A percentile compares a stretch with the other conserved stretches of the same genome.
phyloP scores from a whole-genome alignment of 148 eudicot species.

The Rhododendron henanense region DNA sequence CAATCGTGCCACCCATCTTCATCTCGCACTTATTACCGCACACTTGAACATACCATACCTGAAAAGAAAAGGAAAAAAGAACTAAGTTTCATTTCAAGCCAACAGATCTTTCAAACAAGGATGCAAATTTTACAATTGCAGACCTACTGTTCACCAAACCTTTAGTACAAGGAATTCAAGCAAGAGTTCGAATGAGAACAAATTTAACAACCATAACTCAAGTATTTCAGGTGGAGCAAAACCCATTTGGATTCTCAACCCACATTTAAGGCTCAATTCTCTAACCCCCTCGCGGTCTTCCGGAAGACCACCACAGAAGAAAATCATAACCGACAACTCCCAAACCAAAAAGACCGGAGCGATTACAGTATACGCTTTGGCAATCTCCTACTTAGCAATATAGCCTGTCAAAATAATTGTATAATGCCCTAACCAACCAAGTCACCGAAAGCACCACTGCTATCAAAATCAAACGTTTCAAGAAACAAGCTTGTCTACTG shows the following conservation, averaged over 20 bases:
- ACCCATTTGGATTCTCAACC: background rate
- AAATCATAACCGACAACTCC: background rate
- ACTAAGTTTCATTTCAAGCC: background rate
- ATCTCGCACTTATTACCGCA: background rate
- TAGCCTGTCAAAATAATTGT: background rate
- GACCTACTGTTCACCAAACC: background rate
- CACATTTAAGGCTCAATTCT: background rate
- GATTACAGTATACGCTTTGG: background rate
- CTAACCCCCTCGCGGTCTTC: background rate
- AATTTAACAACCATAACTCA: background rate
- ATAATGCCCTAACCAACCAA: background rate
- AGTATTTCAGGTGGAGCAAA: background rate
- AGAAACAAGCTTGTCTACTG: too few relatives aligned
- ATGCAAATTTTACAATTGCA: background rate
- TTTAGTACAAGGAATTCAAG: background rate
- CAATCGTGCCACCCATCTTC: background rate
- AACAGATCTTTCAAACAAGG: background rate
- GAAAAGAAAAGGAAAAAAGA: background rate
- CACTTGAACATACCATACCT: background rate
- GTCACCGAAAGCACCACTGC: too few relatives aligned
- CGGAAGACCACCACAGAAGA: background rate
- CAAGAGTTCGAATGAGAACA: background rate
- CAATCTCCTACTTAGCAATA: background rate
- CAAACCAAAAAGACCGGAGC: background rate
- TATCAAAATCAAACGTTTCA: too few relatives aligned